A percentile compares a stretch with the other conserved stretches of the same genome.
Conservation (phyloP, 495 filamentous ascomycete genomes). For the Xylaria grammica region DNA sequence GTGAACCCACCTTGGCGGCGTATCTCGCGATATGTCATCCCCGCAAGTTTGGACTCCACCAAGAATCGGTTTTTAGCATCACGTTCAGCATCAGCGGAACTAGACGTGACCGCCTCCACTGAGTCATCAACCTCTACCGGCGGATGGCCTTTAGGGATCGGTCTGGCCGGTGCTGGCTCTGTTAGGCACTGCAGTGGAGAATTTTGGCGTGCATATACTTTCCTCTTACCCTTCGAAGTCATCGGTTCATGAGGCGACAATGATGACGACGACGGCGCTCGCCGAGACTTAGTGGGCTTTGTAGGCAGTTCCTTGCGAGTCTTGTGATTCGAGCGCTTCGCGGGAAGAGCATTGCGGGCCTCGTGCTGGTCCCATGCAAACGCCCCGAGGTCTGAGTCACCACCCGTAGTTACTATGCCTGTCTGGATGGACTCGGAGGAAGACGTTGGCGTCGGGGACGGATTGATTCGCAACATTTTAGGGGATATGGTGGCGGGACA, state of each 20-base stretch:
- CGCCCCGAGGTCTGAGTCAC: slow-evolving; percentile 26
- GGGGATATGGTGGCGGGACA: slow-evolving; percentile 43
- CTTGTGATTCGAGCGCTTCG: slow-evolving; percentile 26
- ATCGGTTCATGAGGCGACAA: slow-evolving; percentile 4
- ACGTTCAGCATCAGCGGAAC: slow-evolving; percentile 17
- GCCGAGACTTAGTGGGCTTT: slow-evolving; percentile 49
- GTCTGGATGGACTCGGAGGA: slow-evolving; percentile 43
- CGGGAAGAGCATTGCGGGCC: slow-evolving; percentile 17
- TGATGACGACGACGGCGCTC: slow-evolving; percentile 38
- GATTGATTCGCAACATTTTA: slow-evolving; percentile 40
- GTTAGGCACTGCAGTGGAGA: slow-evolving; percentile 1
- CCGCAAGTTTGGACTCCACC: slow-evolving; percentile 64
- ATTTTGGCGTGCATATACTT: background rate
- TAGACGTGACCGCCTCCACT: background rate
- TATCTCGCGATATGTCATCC: slow-evolving; percentile 83
- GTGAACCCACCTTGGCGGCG: slow-evolving; percentile 65
- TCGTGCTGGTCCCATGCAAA: slow-evolving; percentile 26
- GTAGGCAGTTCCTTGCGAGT: slow-evolving; percentile 41
- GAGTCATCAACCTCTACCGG: background rate
- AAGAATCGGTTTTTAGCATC: slow-evolving; percentile 66
- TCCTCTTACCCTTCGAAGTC: slow-evolving; percentile 25
- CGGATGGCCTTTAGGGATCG: background rate
- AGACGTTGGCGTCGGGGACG: slow-evolving; percentile 39
- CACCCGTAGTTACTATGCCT: slow-evolving; percentile 26
- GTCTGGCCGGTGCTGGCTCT: background rate